Evolutionary conservation across 495 filamentous ascomycete genomes (phyloP), one percentile per base, ranked within the genome.

Genomic region (Penicillium mononematosum): DNA sequence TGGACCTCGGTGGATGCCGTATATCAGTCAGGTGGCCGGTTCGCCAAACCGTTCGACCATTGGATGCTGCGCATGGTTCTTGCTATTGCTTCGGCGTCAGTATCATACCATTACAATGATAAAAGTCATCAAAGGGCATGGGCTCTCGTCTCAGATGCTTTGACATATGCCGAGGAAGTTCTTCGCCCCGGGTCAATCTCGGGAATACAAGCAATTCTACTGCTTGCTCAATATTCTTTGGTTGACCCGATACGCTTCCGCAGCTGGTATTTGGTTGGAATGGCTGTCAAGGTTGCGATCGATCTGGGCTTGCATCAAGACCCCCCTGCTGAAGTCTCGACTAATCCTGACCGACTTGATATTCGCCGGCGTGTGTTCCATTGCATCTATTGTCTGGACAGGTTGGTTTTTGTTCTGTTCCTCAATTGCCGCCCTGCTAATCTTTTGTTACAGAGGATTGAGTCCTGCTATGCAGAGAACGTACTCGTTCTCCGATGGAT

Each of bases 241-340:
- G 77, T 95, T 31, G 91, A 96, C 65, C 92, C 92, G 14, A 80
- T 82, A 38, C 91, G 92, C 66, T 95, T 96, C 66, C 89, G 94
- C 55, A 88, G 85, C 63, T 96, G 93, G 91, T 90, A 91, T 55
- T 69, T 96, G 50, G 87, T 96, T 50, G 93, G 92, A 25, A 89
- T 92, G 65, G 90, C 91, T 16, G 88, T 87, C 41, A 83, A 92
- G 49, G 89, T 88, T 20, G 86, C 90, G 65, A 79, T 96, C 32
- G 93, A 98, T 74, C 74, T 96, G 20, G 93, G 93, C 3, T 80
- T 93, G 44, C 93, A 96, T 67, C 91, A 96, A 69, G 91, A 96
- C 53, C 88, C 90, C 0, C 83, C 88, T n/a, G 75, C 82, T 42
- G 84, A 85, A 53, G 75, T 83, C 16, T 60, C 82, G 14, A 77